These are phyloP conservation scores for Beauveria varroae DNA, from an alignment of 2,329 filamentous ascomycete species.

Conservation along the genomic window DNA sequence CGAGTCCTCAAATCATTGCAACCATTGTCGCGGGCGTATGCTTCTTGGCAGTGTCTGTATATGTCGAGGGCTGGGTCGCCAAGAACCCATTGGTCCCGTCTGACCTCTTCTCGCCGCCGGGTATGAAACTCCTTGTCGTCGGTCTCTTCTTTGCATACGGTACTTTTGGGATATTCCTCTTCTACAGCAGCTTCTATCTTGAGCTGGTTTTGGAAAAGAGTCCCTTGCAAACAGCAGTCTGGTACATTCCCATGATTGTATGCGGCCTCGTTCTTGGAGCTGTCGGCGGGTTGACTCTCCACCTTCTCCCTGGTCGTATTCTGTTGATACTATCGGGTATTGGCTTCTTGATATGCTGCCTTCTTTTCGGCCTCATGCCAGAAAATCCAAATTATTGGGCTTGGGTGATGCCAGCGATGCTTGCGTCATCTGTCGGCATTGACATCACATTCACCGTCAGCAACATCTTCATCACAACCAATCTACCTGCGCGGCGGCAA, in stretches of 20 bases:
- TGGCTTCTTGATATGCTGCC: conserved; percentile 40
- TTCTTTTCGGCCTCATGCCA: conserved; percentile 51
- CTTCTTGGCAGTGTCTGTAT: conserved; percentile 46
- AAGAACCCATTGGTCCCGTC: conserved; percentile 54
- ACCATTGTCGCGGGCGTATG: conserved; percentile 50
- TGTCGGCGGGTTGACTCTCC: conserved; percentile 46
- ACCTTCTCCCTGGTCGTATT: conserved; percentile 45
- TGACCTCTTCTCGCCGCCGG: conserved; percentile 54
- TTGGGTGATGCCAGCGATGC: conserved; percentile 54
- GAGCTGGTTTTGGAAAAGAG: conserved; percentile 42
- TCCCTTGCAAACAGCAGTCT: conserved; percentile 48
- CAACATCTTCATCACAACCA: conserved; percentile 61
- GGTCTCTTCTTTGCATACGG: conserved; percentile 44
- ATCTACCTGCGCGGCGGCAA: conserved; percentile 49
- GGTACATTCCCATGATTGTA: conserved; percentile 50
- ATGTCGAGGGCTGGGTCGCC: conserved; percentile 58
- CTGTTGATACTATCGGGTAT: conserved; percentile 45
- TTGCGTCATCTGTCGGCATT: conserved; percentile 54
- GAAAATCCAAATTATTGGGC: conserved; percentile 51
- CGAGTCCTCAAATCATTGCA: conserved; percentile 54
- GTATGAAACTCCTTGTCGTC: conserved; percentile 50
- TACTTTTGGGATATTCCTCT: conserved; percentile 53
- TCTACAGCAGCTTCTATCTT: conserved; percentile 59
- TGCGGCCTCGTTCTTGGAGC: conserved; percentile 51
- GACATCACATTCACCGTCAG: conserved; percentile 60